Evolutionary conservation across 345 rosid species (phyloP).

Genomic region (Eucalyptus viminalis): DNA sequence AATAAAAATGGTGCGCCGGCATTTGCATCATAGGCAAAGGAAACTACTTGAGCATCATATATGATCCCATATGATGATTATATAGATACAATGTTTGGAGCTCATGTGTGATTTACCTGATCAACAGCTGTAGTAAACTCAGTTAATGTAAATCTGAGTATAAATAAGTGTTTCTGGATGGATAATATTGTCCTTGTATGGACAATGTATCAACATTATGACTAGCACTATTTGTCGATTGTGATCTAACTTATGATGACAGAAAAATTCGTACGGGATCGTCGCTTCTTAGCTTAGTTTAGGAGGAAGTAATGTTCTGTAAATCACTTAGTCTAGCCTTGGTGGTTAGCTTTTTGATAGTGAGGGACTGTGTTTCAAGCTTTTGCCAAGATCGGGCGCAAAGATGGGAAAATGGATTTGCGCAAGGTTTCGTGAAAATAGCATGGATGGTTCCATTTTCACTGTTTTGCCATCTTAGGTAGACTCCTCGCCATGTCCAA

Average conservation of each 20-base stretch:
- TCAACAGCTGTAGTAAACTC: not conserved
- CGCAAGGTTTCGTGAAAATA: not conserved
- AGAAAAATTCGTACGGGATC: not conserved
- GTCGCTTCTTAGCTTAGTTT: not conserved
- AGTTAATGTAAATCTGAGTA: not conserved
- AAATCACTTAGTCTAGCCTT: constrained; percentile 2
- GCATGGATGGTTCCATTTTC: not conserved
- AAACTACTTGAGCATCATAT: not conserved
- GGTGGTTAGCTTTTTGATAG: not conserved
- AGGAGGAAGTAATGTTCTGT: not conserved
- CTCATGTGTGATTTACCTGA: not conserved
- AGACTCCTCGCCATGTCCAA: not conserved
- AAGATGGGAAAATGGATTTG: not conserved
- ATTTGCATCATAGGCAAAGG: not conserved
- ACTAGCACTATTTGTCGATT: not conserved
- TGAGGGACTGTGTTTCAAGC: not conserved
- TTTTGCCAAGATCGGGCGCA: not conserved
- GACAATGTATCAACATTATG: not conserved
- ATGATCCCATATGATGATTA: not conserved
- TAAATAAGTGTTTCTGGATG: not conserved
- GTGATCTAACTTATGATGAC: not conserved
- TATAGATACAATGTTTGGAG: not conserved
- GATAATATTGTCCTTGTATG: not conserved
- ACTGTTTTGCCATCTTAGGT: not conserved
- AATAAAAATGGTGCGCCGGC: not conserved